Base-by-base conservation (phyloP, 352 stramenopile species). In the Phytophthora rubi region DNA sequence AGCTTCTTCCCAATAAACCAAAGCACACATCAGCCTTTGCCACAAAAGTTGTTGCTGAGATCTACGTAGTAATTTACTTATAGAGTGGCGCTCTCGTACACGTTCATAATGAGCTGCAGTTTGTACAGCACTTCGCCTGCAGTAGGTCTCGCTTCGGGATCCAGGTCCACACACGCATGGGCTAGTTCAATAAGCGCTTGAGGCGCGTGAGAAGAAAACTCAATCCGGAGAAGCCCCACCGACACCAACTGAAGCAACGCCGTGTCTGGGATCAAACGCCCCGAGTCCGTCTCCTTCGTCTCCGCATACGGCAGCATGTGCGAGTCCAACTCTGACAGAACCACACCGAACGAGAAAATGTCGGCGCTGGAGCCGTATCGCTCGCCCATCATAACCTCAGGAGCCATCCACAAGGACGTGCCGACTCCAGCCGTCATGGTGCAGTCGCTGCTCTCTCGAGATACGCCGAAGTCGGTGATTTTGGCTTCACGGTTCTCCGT, bases 321-420 rank as follows among this genome's bases (percentile, higher is more conserved):
- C 32, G 79, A 75, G 60, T 87, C 79, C 16, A 87, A 51, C 32
- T 87, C 79, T 0, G 68, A 78, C 2, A 85, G 49, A 21, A 87
- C 65, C 16, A 87, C 65, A 16, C 77, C 80, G 48, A 87, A 85
- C 39, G 80, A 87, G 60, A 81, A 87, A 33, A 87, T 77, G 44
- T 87, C 80, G 8, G 75, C 73, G 23, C 70, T 82, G 7, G 70
- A 62, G 53, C 72, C 76, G 23, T 86, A 86, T 9, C 59, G 65
- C 44, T 83, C 76, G 4, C 79, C 77, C 60, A 83, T 70, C 73
- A 84, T 81, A 2, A 86, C 69, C 45, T 84, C 79, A 1, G 76
- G 76, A 2, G 76, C 76, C 79, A 84, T 83, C 76, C 79, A 84
- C 16, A 83, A 52, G 45, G 64, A 79, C 32, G 73, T 80, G 7